Evolutionary conservation across 805 yeast species (phyloP), one percentile per base, ranked within the genome.

Genomic region (Nakazawaea sp.): DNA sequence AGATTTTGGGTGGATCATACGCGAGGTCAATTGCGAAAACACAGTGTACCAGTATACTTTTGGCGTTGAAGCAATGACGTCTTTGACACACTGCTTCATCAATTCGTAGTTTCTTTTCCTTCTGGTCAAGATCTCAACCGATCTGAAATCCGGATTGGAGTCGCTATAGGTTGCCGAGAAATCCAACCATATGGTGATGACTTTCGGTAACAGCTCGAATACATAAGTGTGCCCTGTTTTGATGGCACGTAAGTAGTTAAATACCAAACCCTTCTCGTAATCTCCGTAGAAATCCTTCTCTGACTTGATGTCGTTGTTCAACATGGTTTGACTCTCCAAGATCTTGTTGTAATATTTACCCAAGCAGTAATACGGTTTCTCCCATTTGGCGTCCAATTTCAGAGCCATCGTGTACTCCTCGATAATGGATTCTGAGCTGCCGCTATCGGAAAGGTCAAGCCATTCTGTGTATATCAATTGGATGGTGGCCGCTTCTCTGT

Each of bases 111-210:
- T 59, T 38, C 54, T 62, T 21, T 52, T 48, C 43, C 69, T 56
- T 19, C 55, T 49, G 4, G 50, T 36, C 7, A 42, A 27, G n/a
- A 56, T 50, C 3, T 45, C 47, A 5, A 4, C 7, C 26, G 35
- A 36, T 36, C 44, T 33, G 5, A 52, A 38, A 12, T 45, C 52
- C 21, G 44, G 40, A 3, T 50, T 35, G 5, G 31, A 27, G 19
- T 33, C 42, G 30, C 60, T 62, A 36, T 56, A 57, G 31, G 50
- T 55, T 25, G 64, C 67, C 1, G 70, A 76, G 54, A 81, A 83
- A 48, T 89, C 96, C 18, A 92, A 62, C 98, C 98, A 92, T 7
- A 85, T 70, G 0, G 96, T 87, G 4, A 89, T 70, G n/a, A 86
- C 72, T 49, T 87, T 88, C 0, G 98, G 97, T 16, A 92, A 61